These are phyloP conservation scores for Annona cherimola DNA, from an alignment of 164 flowering plant genomes.

Conservation along the genomic window DNA sequence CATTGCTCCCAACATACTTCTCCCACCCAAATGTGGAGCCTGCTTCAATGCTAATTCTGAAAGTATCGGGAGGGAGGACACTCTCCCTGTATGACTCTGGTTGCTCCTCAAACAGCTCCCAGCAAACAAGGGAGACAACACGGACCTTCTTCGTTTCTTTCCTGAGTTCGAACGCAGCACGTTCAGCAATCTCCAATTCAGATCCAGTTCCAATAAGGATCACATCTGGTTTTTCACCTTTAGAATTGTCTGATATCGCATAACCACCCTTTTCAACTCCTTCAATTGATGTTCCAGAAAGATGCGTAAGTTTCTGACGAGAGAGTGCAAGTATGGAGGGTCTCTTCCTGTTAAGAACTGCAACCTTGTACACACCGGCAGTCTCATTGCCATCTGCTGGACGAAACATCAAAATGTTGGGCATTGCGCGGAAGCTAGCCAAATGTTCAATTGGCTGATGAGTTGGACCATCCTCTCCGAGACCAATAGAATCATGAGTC, in stretches of 20 bases:
- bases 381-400: slow-evolving; percentile 98
- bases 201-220: slow-evolving; percentile 90
- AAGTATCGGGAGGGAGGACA: slow-evolving; percentile 70
- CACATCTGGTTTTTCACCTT: slow-evolving; percentile 79
- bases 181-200: slow-evolving; percentile 72
- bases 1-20: slow-evolving; percentile 64
- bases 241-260: slow-evolving; percentile 67
- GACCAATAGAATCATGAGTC: slow-evolving; percentile 98
- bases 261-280: slow-evolving; percentile 93
- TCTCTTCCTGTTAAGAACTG: slow-evolving; percentile 70
- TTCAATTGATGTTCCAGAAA: slow-evolving; percentile 80
- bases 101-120: slow-evolving; percentile 91
- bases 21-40: slow-evolving; percentile 91
- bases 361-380: slow-evolving; percentile 93
- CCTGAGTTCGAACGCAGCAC: slow-evolving; percentile 79
- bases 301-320: slow-evolving; percentile 79
- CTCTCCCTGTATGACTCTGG: slow-evolving; percentile 85
- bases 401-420: slow-evolving; percentile 89
- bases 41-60: slow-evolving; percentile 90
- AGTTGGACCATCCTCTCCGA: slow-evolving; percentile 99
- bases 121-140: slow-evolving; percentile 79
- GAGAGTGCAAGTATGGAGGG: slow-evolving; percentile 94
- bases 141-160: slow-evolving; percentile 79
- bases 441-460: slow-evolving; percentile 98
- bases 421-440: slow-evolving; percentile 99